Base-by-base conservation (phyloP, 768 basidiomycete genomes). In the Psilocybe sp. region DNA sequence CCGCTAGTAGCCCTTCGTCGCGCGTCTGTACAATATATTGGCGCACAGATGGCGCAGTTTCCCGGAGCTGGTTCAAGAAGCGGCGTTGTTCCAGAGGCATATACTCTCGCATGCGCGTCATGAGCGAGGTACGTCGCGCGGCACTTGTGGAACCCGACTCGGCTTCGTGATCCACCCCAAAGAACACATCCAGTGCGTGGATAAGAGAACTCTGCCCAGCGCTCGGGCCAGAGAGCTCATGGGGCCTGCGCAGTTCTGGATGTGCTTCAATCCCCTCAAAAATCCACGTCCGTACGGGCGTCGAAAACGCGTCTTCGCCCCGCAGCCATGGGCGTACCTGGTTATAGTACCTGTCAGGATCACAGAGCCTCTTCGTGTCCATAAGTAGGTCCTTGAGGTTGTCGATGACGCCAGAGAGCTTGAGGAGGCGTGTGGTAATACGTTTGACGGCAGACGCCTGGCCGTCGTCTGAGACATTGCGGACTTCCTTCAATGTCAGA, bases 171-270 rank as follows among this genome's bases (percentile, higher is more conserved):
- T 87, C 81, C 6, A 89, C 73, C 12, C 87, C 86, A 12, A 91
- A 76, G 59, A 90, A 90, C 41, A 86, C 73, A 55, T 89, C 89
- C 10, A 91, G 69, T 1, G 84, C 80, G 54, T 90, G 89, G 9
- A 94, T 78, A 42, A 93, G 70, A 1, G 85, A 77, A 62, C 88
- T 91, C 65, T 94, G 92, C 0, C 90, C 92, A 2, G 92, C 92
- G 54, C 85, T 88, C 4, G 92, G 85, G 1, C 92, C 92, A 1
- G 86, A 86, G n/a, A 90, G 72, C 54, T 88, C 79, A 1, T 69
- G 69, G 0, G 79, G 80, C 11, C 69, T 49, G 4, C 58, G 61
- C 6, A 81, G 63, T 9, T 67, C 66, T 3, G 69, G 70, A 50
- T 74, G 69, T 19, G 69, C 67, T 11, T 78, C 78, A 1, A 82